phyloP scores from a whole-genome alignment of 805 yeast species.

The Candida loeiensis region DNA sequence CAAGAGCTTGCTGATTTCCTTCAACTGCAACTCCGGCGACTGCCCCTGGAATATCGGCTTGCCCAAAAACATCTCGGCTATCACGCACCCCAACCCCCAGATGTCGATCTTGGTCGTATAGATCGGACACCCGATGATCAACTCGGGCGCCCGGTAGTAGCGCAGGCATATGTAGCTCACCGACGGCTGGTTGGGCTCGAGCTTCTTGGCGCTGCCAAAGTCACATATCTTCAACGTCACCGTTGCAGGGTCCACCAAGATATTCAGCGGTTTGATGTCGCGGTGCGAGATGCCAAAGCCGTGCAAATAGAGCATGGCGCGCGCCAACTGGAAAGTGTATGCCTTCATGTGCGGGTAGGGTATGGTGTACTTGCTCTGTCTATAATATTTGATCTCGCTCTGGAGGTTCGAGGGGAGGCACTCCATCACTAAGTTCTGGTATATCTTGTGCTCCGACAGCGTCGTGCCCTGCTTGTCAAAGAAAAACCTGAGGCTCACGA shows the following conservation, averaged over 20 bases:
- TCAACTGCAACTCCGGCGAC: constrained; percentile 80
- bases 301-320: constrained; percentile 81
- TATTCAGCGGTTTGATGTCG: constrained; percentile 81
- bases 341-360: constrained; percentile 74
- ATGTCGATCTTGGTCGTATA: constrained; percentile 91
- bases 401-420: constrained; percentile 80
- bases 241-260: constrained; percentile 66
- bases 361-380: constrained; percentile 55
- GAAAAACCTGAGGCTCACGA: constrained; percentile 64
- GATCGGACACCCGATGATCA: constrained; percentile 83
- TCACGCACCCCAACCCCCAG: constrained; percentile 97
- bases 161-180: constrained; percentile 95
- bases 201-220: constrained; percentile 79
- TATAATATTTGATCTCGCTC: constrained; percentile 67
- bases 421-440: constrained; percentile 84
- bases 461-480: constrained; percentile 63
- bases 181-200: constrained; percentile 78
- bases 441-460: constrained; percentile 53
- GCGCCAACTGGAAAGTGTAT: constrained; percentile 73
- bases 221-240: constrained; percentile 75
- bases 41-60: constrained; percentile 95
- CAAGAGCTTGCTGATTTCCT: constrained; percentile 82
- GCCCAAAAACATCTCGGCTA: constrained; percentile 91
- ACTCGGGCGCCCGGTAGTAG: constrained; percentile 94
- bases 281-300: constrained; percentile 79